Evolutionary conservation across 164 flowering plant species (phyloP), one percentile per base, ranked within the genome.

Genomic region (Litsea cubeba): DNA sequence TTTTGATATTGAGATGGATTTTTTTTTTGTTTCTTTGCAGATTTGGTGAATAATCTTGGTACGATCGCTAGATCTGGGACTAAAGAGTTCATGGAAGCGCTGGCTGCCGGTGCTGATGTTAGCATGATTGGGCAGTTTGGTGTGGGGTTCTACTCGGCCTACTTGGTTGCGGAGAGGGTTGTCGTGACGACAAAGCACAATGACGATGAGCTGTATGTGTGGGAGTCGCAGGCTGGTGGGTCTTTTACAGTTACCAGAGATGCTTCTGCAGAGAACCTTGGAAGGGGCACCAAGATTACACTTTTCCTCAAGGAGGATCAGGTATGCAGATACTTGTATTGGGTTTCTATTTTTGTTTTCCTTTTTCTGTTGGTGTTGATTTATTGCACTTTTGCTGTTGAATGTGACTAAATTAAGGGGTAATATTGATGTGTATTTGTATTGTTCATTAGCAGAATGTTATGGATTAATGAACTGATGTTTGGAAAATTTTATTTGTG

Each of bases 81-180:
- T 15, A 86, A 84, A 75, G 88, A 86, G 72, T 86, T 86, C 78
- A 86, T 86, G 88, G 88, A 86, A 69, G 88, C 88, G 8, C 57
- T 83, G 63, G 74, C 71, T 15, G 86, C 87, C 11, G 87, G 87
- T 1, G 86, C 88, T 54, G 85, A 85, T 73, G 83, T 85, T 40
- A 86, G 88, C 82, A 86, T 86, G 88, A 86, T 84, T 49, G 88
- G 88, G 4, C 86, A 85, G 57, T 85, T 85, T 35, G 88, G 86
- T 30, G 88, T 85, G 3, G 88, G 88, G 30, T 85, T 85, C 77
- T 85, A 85, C 79, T 85, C 88, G 6, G 80, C 88, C 18, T 85
- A 84, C 64, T 75, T 84, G 7, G 87, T 83, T 58, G 88, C 84
- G 1, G 88, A 86, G 77, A 86, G 81, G 74, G 88, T 86, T 23